Base-by-base conservation (phyloP, 169 alveolate genomes). In the Babesia sp. region DNA sequence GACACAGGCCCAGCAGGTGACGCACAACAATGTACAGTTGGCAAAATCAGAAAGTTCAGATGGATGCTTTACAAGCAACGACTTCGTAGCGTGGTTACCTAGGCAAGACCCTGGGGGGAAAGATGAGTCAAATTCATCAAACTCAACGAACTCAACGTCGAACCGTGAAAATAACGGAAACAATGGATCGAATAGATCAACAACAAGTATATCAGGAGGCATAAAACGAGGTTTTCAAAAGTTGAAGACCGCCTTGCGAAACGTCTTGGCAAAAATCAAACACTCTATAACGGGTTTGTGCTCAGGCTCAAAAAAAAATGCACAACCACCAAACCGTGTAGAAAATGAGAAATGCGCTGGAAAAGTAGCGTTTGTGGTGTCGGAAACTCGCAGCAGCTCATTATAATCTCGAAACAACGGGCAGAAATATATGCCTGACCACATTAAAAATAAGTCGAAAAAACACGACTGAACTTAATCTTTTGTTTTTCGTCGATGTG, bases 31-130 rank as follows among this genome's bases (percentile, higher is more conserved):
- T 18, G 26, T 28, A 18, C 28, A 48, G 12, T 48, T 8, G 7
- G 26, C 33, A 20, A 20, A 48, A 18, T 24, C 46, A 14, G 57
- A 3, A 5, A 64, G 74, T 61, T 48, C 74, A 12, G 74, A 50
- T 12, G 61, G 63, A 26, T 33, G 74, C 48, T 64, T 64, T 50
- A 46, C 74, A 20, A 64, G 64, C 26, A n/a, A n/a, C 3, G 74
- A 64, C 33, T 46, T 64, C 12, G 50, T n/a, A 0, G 34, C 61
- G 34, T 31, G 34, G 51, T 3, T 42, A 6, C 36, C 61, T 6
- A 24, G 18, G 8, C 6, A 24, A 3, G 61, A 1, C 5, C 37
- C 9, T 22, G 11, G n/a, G 36, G 24, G 36, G 18, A 34, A 24
- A 5, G 14, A 28, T 37, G 16, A 50, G 37, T 34, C 61, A 42